Evolutionary conservation across 108 stramenopile genomes (phyloP), one percentile per base, ranked within the genome.

Genomic region (Cyclotella baltica): DNA sequence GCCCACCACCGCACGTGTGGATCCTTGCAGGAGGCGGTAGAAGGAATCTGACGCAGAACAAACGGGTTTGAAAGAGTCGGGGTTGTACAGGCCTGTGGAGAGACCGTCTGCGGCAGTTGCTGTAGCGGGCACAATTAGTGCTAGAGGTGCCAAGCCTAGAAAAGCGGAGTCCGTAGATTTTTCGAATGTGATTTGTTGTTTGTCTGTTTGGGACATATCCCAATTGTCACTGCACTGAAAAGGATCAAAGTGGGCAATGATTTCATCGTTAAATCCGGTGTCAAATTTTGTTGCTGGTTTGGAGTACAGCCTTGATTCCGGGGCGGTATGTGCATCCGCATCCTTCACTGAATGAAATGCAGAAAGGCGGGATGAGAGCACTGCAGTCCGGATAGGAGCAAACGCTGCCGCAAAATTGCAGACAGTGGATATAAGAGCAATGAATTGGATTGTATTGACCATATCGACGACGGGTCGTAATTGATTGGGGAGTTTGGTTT

Each of bases 1-100:
- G 10, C 97, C 97, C 19, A 97, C 92, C 10, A 96, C 72, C 16
- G 90, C 72, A 35, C 88, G 63, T n/a, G 92, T 89, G 19, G 88
- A 72, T 23, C 76, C 75, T 70, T 97, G 95, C 20, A 93, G 66
- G 27, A 91, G 48, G 13, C 95, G 91, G 72, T 97, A 97, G 64
- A 97, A 87, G 15, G 81, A 79, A 80, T 97, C 97, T 25, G 90
- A 88, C 22, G 93, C 85, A 25, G 87, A 82, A 74, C 97, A 97
- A 28, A 97, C 94, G 18, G 97, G 97, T 59, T 83, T 74, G 83
- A 97, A 97, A 46, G 62, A 87, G 59, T 76, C 77, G 33, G 96
- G 94, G 70, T 94, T 88, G 71, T 91, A 85, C 23, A 71, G 78
- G 23, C 85, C 89, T 11, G 85, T 78, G 59, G 83, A 83, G 51